These are phyloP conservation scores for Sophora flavescens DNA, from an alignment of 306 rosid species.

Conservation along the genomic window DNA sequence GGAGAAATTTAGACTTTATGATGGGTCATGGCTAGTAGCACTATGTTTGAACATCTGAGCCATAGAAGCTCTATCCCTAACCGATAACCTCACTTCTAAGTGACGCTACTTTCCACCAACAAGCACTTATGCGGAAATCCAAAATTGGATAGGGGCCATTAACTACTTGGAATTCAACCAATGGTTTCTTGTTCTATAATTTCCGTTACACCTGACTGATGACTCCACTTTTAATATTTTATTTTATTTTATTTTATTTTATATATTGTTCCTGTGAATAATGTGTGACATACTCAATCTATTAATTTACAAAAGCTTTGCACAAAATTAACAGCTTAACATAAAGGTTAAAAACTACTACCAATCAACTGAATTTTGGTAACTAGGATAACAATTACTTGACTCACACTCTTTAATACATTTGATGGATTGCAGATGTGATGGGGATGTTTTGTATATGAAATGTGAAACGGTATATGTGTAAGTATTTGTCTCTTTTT, in stretches of 20 bases:
- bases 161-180: neutral
- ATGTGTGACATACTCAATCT: slow-evolving; percentile 33
- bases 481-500: no score
- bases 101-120: slow-evolving; percentile 49
- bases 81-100: slow-evolving; percentile 56
- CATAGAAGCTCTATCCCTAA: neutral
- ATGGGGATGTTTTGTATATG: no score
- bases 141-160: neutral
- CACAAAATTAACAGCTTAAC: slow-evolving; percentile 1
- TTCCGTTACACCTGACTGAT: neutral
- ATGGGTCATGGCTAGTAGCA: no score
- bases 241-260: neutral
- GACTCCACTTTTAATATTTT: neutral
- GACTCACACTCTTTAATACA: neutral
- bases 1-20: no score
- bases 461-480: no score
- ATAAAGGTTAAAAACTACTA: neutral
- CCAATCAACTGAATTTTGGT: neutral
- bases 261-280: neutral
- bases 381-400: slow-evolving; percentile 8
- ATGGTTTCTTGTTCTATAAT: neutral
- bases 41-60: slow-evolving; percentile 9
- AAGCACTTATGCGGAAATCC: slow-evolving; percentile 1
- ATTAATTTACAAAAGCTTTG: slow-evolving; percentile 30
- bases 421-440: neutral